These are phyloP conservation scores for Pseudocercospora pini-densiflorae DNA, from an alignment of 2,329 filamentous ascomycete genomes.

Conservation along the genomic window DNA sequence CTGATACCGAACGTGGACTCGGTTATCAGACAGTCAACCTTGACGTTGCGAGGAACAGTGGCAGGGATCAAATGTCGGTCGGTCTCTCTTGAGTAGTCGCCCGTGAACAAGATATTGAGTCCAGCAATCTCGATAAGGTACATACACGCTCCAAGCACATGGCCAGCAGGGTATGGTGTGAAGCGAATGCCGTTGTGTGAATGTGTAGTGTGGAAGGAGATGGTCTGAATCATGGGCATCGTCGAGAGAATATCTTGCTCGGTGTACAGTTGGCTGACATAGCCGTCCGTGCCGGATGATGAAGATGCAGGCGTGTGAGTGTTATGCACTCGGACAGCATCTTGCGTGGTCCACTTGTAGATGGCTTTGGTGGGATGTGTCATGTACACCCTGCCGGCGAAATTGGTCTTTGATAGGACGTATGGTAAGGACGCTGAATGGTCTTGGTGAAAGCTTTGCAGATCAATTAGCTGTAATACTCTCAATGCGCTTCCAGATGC, in stretches of 20 bases:
- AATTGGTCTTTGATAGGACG: slow-evolving; percentile 97
- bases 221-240: slow-evolving; percentile 92
- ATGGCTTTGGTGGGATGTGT: slow-evolving; percentile 99
- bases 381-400: slow-evolving; percentile 97
- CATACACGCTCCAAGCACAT: slow-evolving; percentile 98
- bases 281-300: slow-evolving; percentile 42
- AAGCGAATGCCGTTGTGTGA: slow-evolving; percentile 96
- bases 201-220: slow-evolving; percentile 97
- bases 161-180: slow-evolving; percentile 94
- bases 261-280: slow-evolving; percentile 77
- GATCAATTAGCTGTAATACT: background rate
- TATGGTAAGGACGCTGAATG: slow-evolving; percentile 99
- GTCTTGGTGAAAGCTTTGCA: slow-evolving; percentile 88
- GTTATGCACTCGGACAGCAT: slow-evolving; percentile 84
- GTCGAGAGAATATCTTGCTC: slow-evolving; percentile 95
- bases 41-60: slow-evolving; percentile 83
- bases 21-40: slow-evolving; percentile 94
- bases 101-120: slow-evolving; percentile 95
- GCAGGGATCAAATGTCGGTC: slow-evolving; percentile 95
- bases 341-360: slow-evolving; percentile 99
- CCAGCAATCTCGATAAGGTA: slow-evolving; percentile 97
- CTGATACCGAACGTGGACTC: slow-evolving; percentile 98
- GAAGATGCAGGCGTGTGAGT: slow-evolving; percentile 35
- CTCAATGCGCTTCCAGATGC: background rate
- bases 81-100: slow-evolving; percentile 94